Base-by-base conservation (phyloP, 805 yeast genomes). In the Wickerhamiella azyma region DNA sequence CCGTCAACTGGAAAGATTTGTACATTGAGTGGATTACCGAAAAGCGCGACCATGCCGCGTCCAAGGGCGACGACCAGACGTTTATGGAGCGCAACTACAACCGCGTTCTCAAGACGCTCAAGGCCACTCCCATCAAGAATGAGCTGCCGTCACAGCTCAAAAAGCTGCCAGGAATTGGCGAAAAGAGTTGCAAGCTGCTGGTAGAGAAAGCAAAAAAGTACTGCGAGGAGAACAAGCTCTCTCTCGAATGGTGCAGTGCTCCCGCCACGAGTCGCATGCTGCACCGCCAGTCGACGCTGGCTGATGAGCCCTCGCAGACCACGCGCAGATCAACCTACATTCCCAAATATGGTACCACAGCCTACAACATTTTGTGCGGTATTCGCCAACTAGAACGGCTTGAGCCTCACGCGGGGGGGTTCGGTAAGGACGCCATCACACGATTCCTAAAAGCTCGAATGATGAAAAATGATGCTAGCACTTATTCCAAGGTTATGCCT, bases 91-190 rank as follows among this genome's bases (percentile, higher is more conserved):
- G 30, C n/a, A 33, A 24, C 37, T 33, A 41, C 13, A 28, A 33
- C 17, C 26, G 32, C 8, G 45, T 37, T 9, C 30, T 33, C 16
- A 33, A 33, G 5, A 11, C 39, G 16, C 16, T 35, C 16, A n/a
- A 59, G 64, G 38, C 64, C 63, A 2, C 66, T 67, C 43, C 71
- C 71, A 0, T 68, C 60, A 0, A 63, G 66, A 10, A 68, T 83
- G 21, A 54, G 58, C 29, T 26, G 11, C 45, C 45, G 7, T 28
- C 26, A 2, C 26, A 41, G 43, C 65, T 89, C 38, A 60, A 62
- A 13, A 67, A 69, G 53, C 68, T 89, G 37, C 79, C 72, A 47
- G 81, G 68, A 39, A 70, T 89, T 30, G 97, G 97, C 1, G 79
- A 75, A 10, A 77, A 79, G 47, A 77, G 83, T 7, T 75, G 82